phyloP scores from a whole-genome alignment of 2,329 filamentous ascomycete genomes.

The Scytalidium lignicola region DNA sequence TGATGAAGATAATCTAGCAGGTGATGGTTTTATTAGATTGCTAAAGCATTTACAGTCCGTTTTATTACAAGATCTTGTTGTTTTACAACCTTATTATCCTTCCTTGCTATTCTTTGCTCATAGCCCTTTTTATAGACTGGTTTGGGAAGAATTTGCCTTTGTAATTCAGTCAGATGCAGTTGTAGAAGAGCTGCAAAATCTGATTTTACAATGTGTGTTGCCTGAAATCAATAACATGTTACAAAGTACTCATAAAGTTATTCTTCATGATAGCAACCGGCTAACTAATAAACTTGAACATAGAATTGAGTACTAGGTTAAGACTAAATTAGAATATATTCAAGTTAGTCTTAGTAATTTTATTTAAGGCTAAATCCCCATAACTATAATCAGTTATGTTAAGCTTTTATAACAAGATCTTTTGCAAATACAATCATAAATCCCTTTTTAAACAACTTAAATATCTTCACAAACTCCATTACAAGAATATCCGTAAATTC shows the following conservation, averaged over 20 bases:
- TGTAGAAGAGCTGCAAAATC: neutral
- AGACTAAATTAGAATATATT: neutral
- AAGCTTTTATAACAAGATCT: neutral
- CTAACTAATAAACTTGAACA: neutral
- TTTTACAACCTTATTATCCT: constrained; percentile 3
- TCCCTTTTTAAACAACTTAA: neutral
- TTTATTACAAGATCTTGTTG: constrained; percentile 4
- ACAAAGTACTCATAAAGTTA: constrained; percentile 1
- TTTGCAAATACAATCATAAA: neutral
- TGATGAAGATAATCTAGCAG: neutral
- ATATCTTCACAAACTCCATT: neutral
- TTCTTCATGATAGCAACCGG: constrained; percentile 1
- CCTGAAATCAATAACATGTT: constrained; percentile 2
- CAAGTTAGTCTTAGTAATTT: neutral
- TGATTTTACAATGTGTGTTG: constrained; percentile 3
- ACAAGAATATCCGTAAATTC: neutral
- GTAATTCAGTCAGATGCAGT: neutral
- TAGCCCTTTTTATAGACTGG: neutral
- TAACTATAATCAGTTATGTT: neutral
- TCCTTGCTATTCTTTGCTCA: neutral
- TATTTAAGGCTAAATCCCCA: neutral
- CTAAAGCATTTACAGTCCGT: constrained; percentile 2
- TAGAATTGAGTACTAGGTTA: neutral
- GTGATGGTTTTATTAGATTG: constrained; percentile 1
- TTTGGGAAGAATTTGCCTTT: constrained; percentile 4